phyloP scores from a whole-genome alignment of 148 eudicot species.

The Fagopyrum tataricum region DNA sequence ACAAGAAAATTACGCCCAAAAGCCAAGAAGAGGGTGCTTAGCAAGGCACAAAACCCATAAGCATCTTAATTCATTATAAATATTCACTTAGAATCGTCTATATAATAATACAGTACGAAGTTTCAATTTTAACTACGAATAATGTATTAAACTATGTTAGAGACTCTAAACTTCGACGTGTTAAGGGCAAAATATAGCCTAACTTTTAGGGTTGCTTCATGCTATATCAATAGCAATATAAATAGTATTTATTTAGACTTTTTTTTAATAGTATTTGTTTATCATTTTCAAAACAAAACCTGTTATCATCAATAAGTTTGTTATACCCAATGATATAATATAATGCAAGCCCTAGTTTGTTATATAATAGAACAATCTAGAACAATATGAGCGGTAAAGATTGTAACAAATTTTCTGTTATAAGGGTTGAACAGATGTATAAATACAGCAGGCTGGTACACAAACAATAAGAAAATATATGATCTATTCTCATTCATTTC shows the following conservation, averaged over 20 bases:
- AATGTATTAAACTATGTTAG: not conserved
- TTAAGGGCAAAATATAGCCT: not conserved
- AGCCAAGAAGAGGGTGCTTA: not conserved
- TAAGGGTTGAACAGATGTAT: too few species aligned
- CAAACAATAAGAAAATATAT: too few species aligned
- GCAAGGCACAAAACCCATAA: not conserved
- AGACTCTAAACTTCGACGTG: not conserved
- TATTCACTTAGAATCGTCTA: not conserved
- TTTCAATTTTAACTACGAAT: not conserved
- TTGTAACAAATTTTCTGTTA: too few species aligned
- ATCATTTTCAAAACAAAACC: too few species aligned
- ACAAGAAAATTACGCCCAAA: not conserved
- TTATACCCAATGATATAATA: too few species aligned
- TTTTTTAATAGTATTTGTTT: not conserved
- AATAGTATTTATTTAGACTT: not conserved
- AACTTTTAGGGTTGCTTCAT: not conserved
- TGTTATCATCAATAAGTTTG: too few species aligned
- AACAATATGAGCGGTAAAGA: too few species aligned
- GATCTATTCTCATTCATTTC: too few species aligned
- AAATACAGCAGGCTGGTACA: too few species aligned
- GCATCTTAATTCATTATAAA: not conserved
- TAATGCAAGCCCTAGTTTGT: too few species aligned
- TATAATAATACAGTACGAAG: not conserved
- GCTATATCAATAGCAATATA: not conserved
- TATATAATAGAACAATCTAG: too few species aligned